These are phyloP conservation scores for Sporobolomyces roseus DNA, from an alignment of 768 basidiomycete species.

Conservation along the genomic window DNA sequence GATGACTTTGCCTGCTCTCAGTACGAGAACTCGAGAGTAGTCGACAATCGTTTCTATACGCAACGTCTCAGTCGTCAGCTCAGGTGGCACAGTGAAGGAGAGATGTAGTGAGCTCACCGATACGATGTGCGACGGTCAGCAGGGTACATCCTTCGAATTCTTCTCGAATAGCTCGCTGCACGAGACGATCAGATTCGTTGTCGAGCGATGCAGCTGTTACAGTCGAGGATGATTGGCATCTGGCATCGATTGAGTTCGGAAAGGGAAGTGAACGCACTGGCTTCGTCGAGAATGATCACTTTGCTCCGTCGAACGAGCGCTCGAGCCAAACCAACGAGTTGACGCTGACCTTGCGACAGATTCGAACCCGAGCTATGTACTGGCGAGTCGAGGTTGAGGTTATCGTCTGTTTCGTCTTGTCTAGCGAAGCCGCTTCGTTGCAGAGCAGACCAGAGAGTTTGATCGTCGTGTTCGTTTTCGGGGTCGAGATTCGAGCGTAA, in stretches of 20 bases:
- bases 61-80: neutral
- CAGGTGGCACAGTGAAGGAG: neutral
- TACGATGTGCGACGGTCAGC: slow-evolving; percentile 40
- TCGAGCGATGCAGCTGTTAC: slow-evolving; percentile 45
- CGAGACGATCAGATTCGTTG: slow-evolving; percentile 53
- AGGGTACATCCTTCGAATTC: slow-evolving; percentile 42
- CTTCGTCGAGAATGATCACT: slow-evolving; percentile 41
- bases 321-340: slow-evolving; percentile 52
- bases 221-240: neutral
- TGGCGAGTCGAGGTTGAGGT: slow-evolving; percentile 19
- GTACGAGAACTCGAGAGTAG: slow-evolving; percentile 41
- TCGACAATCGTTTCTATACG: slow-evolving; percentile 41
- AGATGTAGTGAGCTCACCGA: slow-evolving; percentile 10
- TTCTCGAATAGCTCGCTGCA: slow-evolving; percentile 39
- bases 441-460: slow-evolving; percentile 44
- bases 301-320: slow-evolving; percentile 41
- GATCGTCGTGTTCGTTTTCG: slow-evolving; percentile 41
- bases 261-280: slow-evolving; percentile 19
- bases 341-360: slow-evolving; percentile 87
- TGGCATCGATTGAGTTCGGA: too few species aligned
- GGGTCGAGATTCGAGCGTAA: slow-evolving; percentile 58
- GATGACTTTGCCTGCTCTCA: slow-evolving; percentile 32
- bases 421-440: slow-evolving; percentile 36
- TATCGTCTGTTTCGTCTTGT: neutral
- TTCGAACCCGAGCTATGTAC: slow-evolving; percentile 53